Percentiles rank a stretch among this genome's conserved stretches.
Evolutionary conservation across 2,329 filamentous ascomycete species (phyloP).

Genomic region (Chrysosporium keratinophilum): DNA sequence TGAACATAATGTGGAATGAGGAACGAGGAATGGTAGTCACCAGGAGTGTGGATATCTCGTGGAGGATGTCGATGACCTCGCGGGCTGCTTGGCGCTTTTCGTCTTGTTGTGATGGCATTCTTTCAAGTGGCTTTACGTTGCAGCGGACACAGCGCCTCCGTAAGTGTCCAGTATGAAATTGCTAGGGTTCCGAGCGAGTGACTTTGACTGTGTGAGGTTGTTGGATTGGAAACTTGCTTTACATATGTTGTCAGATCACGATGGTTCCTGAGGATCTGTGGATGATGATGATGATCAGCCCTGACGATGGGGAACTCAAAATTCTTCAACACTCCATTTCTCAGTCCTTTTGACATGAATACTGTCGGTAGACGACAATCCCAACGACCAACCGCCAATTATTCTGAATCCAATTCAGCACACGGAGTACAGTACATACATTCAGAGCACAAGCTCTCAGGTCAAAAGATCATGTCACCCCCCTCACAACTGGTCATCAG

Average conservation of each 20-base stretch:
- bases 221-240: too few species aligned
- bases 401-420: background rate
- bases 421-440: too few species aligned
- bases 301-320: too few species aligned
- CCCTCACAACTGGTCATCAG: conserved; percentile 21
- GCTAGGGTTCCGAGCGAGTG: background rate
- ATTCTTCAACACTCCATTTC: too few species aligned
- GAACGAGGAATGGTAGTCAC: conserved; percentile 21
- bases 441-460: background rate
- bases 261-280: too few species aligned
- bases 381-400: too few species aligned
- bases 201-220: background rate
- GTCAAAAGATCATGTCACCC: background rate
- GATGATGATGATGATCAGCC: too few species aligned
- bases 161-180: too few species aligned
- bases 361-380: too few species aligned
- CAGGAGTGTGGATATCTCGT: conserved; percentile 41
- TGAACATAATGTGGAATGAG: background rate
- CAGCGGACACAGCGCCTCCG: background rate
- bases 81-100: conserved; percentile 42
- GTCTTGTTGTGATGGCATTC: conserved; percentile 35
- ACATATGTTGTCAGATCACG: too few species aligned
- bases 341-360: too few species aligned
- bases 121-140: background rate
- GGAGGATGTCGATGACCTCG: conserved; percentile 43